Conservation (phyloP, 345 rosid genomes). For the Combretum micranthum region DNA sequence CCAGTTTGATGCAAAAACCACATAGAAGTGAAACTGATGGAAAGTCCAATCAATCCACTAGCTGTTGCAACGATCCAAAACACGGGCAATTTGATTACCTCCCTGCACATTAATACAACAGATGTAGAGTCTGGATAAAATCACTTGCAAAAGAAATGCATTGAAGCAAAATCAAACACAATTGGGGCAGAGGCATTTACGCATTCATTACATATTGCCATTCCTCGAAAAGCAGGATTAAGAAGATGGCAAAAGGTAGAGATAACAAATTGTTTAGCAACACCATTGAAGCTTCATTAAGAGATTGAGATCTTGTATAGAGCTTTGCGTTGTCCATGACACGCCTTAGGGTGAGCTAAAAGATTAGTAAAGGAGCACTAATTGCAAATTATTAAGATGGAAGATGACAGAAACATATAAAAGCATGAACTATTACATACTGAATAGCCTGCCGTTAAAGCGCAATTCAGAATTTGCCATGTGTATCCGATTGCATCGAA, state of each 20-base stretch:
- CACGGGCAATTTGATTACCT: constrained; percentile 55
- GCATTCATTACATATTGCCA: constrained; percentile 61
- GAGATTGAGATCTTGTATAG: constrained; percentile 58
- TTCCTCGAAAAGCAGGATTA: constrained; percentile 61
- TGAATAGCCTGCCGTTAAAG: constrained; percentile 87
- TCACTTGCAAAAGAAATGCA: background rate
- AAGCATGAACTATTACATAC: constrained; percentile 26
- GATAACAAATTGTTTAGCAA: constrained; percentile 79
- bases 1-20: constrained; percentile 97
- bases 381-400: constrained; percentile 1
- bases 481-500: constrained; percentile 64
- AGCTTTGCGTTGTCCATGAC: constrained; percentile 94
- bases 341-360: constrained; percentile 67
- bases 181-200: constrained; percentile 20
- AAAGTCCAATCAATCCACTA: constrained; percentile 84
- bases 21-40: constrained; percentile 93
- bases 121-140: background rate
- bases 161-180: background rate
- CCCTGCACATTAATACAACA: constrained; percentile 34
- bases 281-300: constrained; percentile 90
- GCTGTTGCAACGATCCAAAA: constrained; percentile 86
- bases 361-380: constrained; percentile 5
- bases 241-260: constrained; percentile 61
- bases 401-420: background rate
- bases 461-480: constrained; percentile 78